Base-by-base conservation (phyloP, 1,284 basidiomycete species). In the Neonothopanus nambi region DNA sequence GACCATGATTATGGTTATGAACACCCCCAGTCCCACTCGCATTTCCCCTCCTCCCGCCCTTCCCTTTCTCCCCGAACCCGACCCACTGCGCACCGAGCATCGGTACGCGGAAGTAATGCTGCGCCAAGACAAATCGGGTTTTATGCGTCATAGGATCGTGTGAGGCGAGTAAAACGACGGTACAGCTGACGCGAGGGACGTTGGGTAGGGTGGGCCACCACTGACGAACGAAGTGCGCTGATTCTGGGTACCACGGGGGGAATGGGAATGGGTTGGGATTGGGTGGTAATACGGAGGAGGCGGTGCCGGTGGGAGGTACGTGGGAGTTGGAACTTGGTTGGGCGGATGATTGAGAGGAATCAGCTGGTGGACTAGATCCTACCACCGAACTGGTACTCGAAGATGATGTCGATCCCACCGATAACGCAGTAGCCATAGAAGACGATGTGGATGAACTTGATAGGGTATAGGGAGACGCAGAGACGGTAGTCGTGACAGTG, bases 21-120 rank as follows among this genome's bases (percentile, higher is more conserved):
- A 24, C 20, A 18, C 17, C 49, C n/a, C 44, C 44, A 24, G 21
- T 44, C 17, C 44, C 43, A 45, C 28, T 45, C n/a, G 13, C 44
- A 28, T 26, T 69, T 66, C 15, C 54, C 58, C 36, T 67, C 63
- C 13, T 65, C 35, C 39, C 33, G 23, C 30, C 33, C 20, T 36
- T 47, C 17, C 55, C 50, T 11, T 43, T 37, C 17, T 44, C 40
- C 9, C 47, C 41, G 18, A 56, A 45, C 26, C 51, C 55, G 36
- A 56, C 42, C 55, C 55, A 56, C n/a, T 44, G 28, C 13, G 46
- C 49, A 36, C 59, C 61, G 3, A 45, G 48, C 52, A 82, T 70
- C 7, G 87, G 86, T 0, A 88, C 84, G 13, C 77, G 73, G 65
- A 89, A 88, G 65, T 89, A 89, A 65, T 89, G 87, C 59, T 89